phyloP scores from a whole-genome alignment of 345 rosid genomes.

The Eutrema japonicum region DNA sequence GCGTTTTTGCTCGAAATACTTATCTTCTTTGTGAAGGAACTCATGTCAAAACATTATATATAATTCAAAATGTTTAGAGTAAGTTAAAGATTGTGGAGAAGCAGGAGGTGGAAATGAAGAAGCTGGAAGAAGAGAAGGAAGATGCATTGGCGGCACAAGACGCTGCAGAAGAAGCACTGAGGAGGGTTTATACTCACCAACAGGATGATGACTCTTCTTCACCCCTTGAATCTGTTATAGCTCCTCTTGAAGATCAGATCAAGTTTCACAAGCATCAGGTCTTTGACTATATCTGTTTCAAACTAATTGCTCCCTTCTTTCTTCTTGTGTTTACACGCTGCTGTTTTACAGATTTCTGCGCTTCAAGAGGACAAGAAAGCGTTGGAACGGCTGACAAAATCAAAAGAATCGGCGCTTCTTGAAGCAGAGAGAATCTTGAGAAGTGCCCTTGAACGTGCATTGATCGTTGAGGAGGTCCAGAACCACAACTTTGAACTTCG shows the following conservation, averaged over 20 bases:
- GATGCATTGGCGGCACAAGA: constrained; percentile 89
- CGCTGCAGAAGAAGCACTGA: constrained; percentile 84
- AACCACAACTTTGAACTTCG: constrained; percentile 86
- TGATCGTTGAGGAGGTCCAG: constrained; percentile 93
- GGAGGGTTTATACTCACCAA: constrained; percentile 69
- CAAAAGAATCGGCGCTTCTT: constrained; percentile 80
- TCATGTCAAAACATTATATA: constrained; percentile 15
- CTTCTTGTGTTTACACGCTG: constrained; percentile 18
- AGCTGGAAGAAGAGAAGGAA: constrained; percentile 63
- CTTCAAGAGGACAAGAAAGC: constrained; percentile 90
- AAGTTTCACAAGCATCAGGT: constrained; percentile 82
- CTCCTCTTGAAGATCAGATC: constrained; percentile 87
- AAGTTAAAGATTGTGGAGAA: constrained; percentile 8
- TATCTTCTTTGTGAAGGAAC: background rate
- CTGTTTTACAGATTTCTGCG: constrained; percentile 54
- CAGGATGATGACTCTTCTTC: constrained; percentile 65
- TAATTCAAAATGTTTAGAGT: background rate
- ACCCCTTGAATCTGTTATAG: constrained; percentile 70
- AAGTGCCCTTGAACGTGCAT: constrained; percentile 92
- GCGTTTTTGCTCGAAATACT: constrained; percentile 2
- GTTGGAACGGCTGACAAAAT: constrained; percentile 80
- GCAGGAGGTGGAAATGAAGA: constrained; percentile 84
- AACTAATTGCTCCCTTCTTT: background rate
- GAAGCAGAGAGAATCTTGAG: constrained; percentile 87
- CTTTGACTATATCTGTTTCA: constrained; percentile 5